A percentile compares a stretch with the other conserved stretches of the same genome.
Conservation (phyloP, 2,329 filamentous ascomycete genomes). For the Exophiala bonariae region DNA sequence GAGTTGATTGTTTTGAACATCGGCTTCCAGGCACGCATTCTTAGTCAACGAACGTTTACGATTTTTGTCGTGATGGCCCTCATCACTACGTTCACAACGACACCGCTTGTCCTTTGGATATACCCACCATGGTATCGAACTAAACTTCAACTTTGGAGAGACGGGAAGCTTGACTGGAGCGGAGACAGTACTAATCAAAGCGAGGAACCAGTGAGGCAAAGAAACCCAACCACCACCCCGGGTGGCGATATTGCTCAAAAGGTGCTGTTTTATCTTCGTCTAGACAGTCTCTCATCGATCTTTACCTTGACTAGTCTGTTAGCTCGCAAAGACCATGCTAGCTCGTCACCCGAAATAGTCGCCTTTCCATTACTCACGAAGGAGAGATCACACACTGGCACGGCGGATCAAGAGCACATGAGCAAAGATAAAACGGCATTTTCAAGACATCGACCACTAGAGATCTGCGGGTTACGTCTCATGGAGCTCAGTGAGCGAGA, state of each 20-base stretch:
- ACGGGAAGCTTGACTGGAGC: slow-evolving; percentile 89
- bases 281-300: slow-evolving; percentile 80
- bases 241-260: slow-evolving; percentile 48
- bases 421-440: slow-evolving; percentile 7
- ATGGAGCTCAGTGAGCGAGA: slow-evolving; percentile 87
- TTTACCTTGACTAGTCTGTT: slow-evolving; percentile 81
- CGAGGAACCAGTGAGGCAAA: slow-evolving; percentile 41
- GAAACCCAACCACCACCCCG: neutral
- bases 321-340: slow-evolving; percentile 19
- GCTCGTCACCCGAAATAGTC: slow-evolving; percentile 18
- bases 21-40: slow-evolving; percentile 77
- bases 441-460: slow-evolving; percentile 57
- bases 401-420: slow-evolving; percentile 15
- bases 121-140: slow-evolving; percentile 78
- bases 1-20: slow-evolving; percentile 89
- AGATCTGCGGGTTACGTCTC: slow-evolving; percentile 82
- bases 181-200: slow-evolving; percentile 53
- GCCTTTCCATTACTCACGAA: too few species aligned
- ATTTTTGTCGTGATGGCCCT: slow-evolving; percentile 95
- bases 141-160: slow-evolving; percentile 72
- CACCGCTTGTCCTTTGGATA: slow-evolving; percentile 69
- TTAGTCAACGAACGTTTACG: slow-evolving; percentile 82
- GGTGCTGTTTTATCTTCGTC: slow-evolving; percentile 76
- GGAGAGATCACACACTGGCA: slow-evolving; percentile 6
- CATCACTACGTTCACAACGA: slow-evolving; percentile 80